Base-by-base conservation (phyloP, 1,284 basidiomycete species). In the Ustilago shanxiensis region DNA sequence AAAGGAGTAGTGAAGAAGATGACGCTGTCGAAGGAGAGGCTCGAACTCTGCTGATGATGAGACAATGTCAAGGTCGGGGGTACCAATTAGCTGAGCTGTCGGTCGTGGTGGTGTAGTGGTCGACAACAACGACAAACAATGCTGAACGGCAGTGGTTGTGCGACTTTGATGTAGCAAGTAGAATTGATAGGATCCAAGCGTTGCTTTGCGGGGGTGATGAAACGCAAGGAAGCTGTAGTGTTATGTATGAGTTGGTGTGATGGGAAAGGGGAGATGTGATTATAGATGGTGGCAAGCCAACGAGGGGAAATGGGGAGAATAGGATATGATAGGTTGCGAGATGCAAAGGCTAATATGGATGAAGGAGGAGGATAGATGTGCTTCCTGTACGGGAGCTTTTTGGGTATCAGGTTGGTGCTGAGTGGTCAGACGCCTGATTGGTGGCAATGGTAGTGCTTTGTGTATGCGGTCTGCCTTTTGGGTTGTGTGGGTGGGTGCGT, bases 361-460 rank as follows among this genome's bases (percentile, higher is more conserved):
- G 35, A 52, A 44, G 47, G 47, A 33, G 29, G 41, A 29, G 29
- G 41, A 29, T 44, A 16, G 49, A 29, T 29, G 52, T 66, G 72
- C 66, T 74, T 69, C 66, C 66, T 70, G 26, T 9, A 74, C 63
- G 72, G 63, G 55, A 74, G 72, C 66, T 74, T 74, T 72, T 69
- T 53, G 60, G 65, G 31, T 35, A 26, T 59, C 37, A 47, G 29
- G 28, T 35, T 59, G 53, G 50, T n/a, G 49, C 11, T 41, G 60
- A 63, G 58, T 66, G 71, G 33, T 56, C 24, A 59, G 54, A 37
- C 39, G 44, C 53, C 41, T 55, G 41, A 39, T n/a, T 57, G 33
- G 55, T 68, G 66, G 72, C 72, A 62, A 74, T 66, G 58, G 44
- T 54, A 60, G 53, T 60, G 47, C 35, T 37, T 3, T 8, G 31